Conservation (phyloP, 2,329 filamentous ascomycete species). For the Gliomastix tumulicola region DNA sequence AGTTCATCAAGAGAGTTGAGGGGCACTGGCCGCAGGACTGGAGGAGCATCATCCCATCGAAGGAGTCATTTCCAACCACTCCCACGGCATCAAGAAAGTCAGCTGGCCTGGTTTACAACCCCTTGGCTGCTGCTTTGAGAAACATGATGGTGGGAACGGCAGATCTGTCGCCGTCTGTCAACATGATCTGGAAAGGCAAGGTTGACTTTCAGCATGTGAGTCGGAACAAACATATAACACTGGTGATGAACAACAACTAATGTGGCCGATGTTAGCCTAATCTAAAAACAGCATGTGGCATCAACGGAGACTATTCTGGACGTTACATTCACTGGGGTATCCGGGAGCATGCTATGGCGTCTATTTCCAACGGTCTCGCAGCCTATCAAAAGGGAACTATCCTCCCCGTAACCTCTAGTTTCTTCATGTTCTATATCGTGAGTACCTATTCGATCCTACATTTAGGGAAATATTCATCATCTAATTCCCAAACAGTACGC, state of each 20-base stretch:
- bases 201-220: slow-evolving; percentile 39
- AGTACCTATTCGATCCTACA: background rate
- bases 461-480: background rate
- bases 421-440: slow-evolving; percentile 54
- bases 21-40: slow-evolving; percentile 41
- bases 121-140: slow-evolving; percentile 36
- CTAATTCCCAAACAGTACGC: slow-evolving; percentile 28
- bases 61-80: slow-evolving; percentile 32
- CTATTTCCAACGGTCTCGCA: slow-evolving; percentile 51
- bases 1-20: slow-evolving; percentile 38
- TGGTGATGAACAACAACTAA: slow-evolving; percentile 1
- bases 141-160: slow-evolving; percentile 47
- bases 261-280: slow-evolving; percentile 24
- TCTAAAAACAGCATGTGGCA: slow-evolving; percentile 32
- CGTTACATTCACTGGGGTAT: slow-evolving; percentile 55
- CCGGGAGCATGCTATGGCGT: slow-evolving; percentile 55
- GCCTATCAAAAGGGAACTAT: slow-evolving; percentile 48
- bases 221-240: slow-evolving; percentile 1
- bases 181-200: slow-evolving; percentile 48
- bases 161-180: slow-evolving; percentile 43
- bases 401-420: slow-evolving; percentile 49
- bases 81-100: slow-evolving; percentile 43
- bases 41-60: slow-evolving; percentile 38
- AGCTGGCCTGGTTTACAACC: slow-evolving; percentile 40
- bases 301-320: slow-evolving; percentile 46